Evolutionary conservation across 2,329 filamentous ascomycete species (phyloP), one percentile per base, ranked within the genome.

Genomic region (Fusarium sp.): DNA sequence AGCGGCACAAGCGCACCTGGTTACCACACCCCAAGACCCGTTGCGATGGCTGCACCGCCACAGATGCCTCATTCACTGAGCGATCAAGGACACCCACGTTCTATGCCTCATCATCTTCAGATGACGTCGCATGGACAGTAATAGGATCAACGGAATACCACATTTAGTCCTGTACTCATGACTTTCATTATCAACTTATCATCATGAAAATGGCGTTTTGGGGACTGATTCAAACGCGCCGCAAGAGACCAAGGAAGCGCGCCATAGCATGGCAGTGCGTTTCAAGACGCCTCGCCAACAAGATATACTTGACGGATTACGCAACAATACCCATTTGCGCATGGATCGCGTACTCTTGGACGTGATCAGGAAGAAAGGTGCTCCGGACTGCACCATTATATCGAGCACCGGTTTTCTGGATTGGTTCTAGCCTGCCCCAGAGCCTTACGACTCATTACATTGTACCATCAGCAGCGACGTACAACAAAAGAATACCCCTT

Each of bases 1-100:
- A 84, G 81, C 69, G 75, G 78, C 42, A 71, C 78, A 11, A 82
- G 79, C 65, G 71, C 56, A 32, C 70, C 66, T 30, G 73, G 73
- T 24, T 75, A 74, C 44, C 74, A 74, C 32, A 76, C 74, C 29
- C 72, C 74, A n/a, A 67, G 74, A 40, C 71, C 68, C 25, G 58
- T 52, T 18, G 27, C 72, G 7, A 76, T 76, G 74, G 71, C 63
- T 47, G 74, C 74, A 43, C 72, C 73, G 16, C 72, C 68, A 5
- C 72, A 68, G 60, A 49, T 76, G 60, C 66, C 65, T 54, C 73
- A 74, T 45, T 47, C 57, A 40, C 69, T 71, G 47, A 67, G 66
- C 51, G 74, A 74, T 34, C 72, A 76, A 50, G 55, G 67, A 45
- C 72, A 73, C 44, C 63, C 72, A 59, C 68, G 72, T 40, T 68